Evolutionary conservation across 1,139 yeast species (phyloP).

Genomic region (Meyerozyma smithsonii): DNA sequence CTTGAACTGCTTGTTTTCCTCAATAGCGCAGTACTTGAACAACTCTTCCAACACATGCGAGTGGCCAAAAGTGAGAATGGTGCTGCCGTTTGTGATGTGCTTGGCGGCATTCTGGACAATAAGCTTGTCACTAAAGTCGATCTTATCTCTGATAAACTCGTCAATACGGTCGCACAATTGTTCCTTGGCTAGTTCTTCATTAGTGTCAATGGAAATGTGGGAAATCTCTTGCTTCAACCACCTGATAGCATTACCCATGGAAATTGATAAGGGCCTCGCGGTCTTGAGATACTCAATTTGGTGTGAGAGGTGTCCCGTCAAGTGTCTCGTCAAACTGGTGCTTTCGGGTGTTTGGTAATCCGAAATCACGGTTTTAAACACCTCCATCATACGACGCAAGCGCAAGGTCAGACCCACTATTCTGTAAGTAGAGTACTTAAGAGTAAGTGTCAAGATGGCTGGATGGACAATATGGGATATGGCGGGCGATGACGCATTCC

Average conservation of each 20-base stretch:
- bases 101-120: slow-evolving; percentile 78
- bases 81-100: slow-evolving; percentile 73
- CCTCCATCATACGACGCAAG: slow-evolving; percentile 78
- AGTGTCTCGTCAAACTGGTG: slow-evolving; percentile 79
- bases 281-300: slow-evolving; percentile 91
- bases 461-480: slow-evolving; percentile 81
- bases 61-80: slow-evolving; percentile 82
- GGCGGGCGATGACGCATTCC: slow-evolving; percentile 61
- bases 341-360: slow-evolving; percentile 86
- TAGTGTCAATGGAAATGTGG: slow-evolving; percentile 62
- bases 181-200: slow-evolving; percentile 72
- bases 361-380: slow-evolving; percentile 72
- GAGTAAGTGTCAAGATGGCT: slow-evolving; percentile 69
- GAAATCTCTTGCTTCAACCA: slow-evolving; percentile 96
- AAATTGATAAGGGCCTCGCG: slow-evolving; percentile 85
- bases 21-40: slow-evolving; percentile 61
- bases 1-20: slow-evolving; percentile 63
- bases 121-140: slow-evolving; percentile 77
- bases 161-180: slow-evolving; percentile 66
- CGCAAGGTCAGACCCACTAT: slow-evolving; percentile 89
- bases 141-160: slow-evolving; percentile 76
- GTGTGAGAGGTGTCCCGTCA: slow-evolving; percentile 84
- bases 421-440: slow-evolving; percentile 76
- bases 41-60: slow-evolving; percentile 79
- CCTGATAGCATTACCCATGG: slow-evolving; percentile 97